phyloP scores from a whole-genome alignment of 2,329 filamentous ascomycete species.

The Hypocrella siamensis region DNA sequence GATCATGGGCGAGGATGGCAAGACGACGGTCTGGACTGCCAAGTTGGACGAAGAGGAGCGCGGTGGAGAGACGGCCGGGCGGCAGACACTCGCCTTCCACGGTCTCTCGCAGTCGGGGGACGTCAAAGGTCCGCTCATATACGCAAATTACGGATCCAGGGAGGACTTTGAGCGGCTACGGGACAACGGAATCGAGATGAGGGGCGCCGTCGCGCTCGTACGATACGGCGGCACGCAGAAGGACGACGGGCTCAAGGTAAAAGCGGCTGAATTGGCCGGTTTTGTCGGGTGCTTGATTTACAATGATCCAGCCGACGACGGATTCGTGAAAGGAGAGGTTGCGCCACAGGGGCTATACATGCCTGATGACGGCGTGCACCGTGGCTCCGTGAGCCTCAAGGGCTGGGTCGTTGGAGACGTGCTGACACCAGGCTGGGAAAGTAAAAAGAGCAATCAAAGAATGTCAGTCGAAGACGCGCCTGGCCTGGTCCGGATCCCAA shows the following conservation, averaged over 20 bases:
- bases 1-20: slow-evolving; percentile 53
- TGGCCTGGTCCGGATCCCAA: slow-evolving; percentile 71
- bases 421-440: slow-evolving; percentile 78
- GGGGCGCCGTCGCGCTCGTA: slow-evolving; percentile 72
- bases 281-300: slow-evolving; percentile 84
- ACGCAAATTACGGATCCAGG: slow-evolving; percentile 79
- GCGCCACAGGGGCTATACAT: slow-evolving; percentile 68
- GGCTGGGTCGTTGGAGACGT: slow-evolving; percentile 80
- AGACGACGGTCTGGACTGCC: slow-evolving; percentile 57
- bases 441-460: slow-evolving; percentile 47
- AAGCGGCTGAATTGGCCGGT: slow-evolving; percentile 74
- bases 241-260: slow-evolving; percentile 69
- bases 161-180: slow-evolving; percentile 65
- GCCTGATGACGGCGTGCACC: slow-evolving; percentile 68
- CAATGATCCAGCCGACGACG: slow-evolving; percentile 76
- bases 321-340: slow-evolving; percentile 54
- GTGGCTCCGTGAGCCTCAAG: slow-evolving; percentile 65
- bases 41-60: slow-evolving; percentile 64
- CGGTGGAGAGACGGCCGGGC: slow-evolving; percentile 43
- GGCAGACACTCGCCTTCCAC: slow-evolving; percentile 70
- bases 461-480: slow-evolving; percentile 53
- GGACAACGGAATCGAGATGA: slow-evolving; percentile 55
- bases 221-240: slow-evolving; percentile 61
- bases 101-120: slow-evolving; percentile 78
- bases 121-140: slow-evolving; percentile 73